Evolutionary conservation across 192 early-diverging fungal species (phyloP).

Genomic region (Linnemannia schmuckeri): DNA sequence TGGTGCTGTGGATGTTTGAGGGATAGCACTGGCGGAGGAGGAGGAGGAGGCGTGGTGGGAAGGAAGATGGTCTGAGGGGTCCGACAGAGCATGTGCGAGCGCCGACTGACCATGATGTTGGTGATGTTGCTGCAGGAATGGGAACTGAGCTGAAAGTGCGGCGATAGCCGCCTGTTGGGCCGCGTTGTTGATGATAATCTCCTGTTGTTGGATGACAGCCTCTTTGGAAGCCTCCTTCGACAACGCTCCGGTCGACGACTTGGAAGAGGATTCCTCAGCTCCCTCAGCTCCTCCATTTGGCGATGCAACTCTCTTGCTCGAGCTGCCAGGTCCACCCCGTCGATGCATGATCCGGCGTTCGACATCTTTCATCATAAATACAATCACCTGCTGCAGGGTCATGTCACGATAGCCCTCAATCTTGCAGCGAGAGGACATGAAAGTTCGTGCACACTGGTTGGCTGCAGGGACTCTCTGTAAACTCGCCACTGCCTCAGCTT

Average conservation of each 20-base stretch:
- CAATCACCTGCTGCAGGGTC: constrained; percentile 41
- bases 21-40: not conserved
- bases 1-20: not conserved
- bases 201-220: constrained; percentile 31
- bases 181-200: constrained; percentile 44
- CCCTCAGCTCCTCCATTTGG: not conserved
- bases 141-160: constrained; percentile 42
- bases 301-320: not conserved
- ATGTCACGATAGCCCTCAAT: constrained; percentile 46
- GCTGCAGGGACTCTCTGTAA: constrained; percentile 48
- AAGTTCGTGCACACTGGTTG: constrained; percentile 50
- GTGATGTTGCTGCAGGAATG: constrained; percentile 36
- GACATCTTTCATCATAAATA: constrained; percentile 48
- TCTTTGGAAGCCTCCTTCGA: constrained; percentile 7
- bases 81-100: constrained; percentile 2
- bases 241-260: not conserved
- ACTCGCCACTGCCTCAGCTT: constrained; percentile 54
- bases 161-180: constrained; percentile 53
- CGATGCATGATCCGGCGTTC: constrained; percentile 44
- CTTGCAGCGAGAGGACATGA: constrained; percentile 52
- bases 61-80: not conserved
- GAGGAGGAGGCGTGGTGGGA: not conserved
- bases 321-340: constrained; percentile 19
- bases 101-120: constrained; percentile 17
- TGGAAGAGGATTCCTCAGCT: not conserved